Conservation (phyloP, 176 grass and related monocot genomes). For the Metroxylon sagu region DNA sequence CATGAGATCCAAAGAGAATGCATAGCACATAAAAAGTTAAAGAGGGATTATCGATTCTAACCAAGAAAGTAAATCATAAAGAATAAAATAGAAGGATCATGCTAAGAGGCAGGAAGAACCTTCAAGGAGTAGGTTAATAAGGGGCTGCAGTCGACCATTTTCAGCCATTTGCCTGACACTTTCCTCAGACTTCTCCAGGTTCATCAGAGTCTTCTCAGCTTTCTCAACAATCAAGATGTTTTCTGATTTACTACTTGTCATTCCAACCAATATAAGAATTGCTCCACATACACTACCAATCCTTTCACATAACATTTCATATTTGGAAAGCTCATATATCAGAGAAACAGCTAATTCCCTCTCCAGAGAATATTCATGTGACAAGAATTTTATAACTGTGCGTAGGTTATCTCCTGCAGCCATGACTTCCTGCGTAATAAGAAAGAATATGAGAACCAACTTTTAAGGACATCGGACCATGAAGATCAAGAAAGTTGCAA, state of each 20-base stretch:
- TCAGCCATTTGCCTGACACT: conserved; percentile 23
- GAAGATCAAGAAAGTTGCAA: no score
- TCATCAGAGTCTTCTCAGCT: conserved; percentile 15
- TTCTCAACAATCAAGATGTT: conserved; percentile 1
- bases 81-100: not conserved
- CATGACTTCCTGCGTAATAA: conserved; percentile 12
- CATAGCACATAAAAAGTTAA: no score
- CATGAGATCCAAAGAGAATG: no score
- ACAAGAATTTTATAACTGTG: conserved; percentile 18
- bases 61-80: not conserved
- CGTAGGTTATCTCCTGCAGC: conserved; percentile 10
- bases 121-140: conserved; percentile 13
- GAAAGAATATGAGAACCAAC: not conserved
- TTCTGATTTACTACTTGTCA: conserved; percentile 14
- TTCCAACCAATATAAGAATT: conserved; percentile 16
- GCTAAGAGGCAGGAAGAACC: conserved; percentile 11
- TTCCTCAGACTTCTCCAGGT: conserved; percentile 8
- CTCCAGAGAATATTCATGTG: conserved; percentile 8
- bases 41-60: no score
- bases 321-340: conserved; percentile 21
- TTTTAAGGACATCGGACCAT: no score
- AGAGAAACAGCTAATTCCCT: conserved; percentile 6
- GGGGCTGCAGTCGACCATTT: conserved; percentile 14
- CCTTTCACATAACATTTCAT: conserved; percentile 13
- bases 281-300: conserved; percentile 13